Percentiles rank a stretch among this genome's conserved stretches.
Conservation (phyloP, 2,329 filamentous ascomycete genomes). For the Teratosphaeriaceae sp. region DNA sequence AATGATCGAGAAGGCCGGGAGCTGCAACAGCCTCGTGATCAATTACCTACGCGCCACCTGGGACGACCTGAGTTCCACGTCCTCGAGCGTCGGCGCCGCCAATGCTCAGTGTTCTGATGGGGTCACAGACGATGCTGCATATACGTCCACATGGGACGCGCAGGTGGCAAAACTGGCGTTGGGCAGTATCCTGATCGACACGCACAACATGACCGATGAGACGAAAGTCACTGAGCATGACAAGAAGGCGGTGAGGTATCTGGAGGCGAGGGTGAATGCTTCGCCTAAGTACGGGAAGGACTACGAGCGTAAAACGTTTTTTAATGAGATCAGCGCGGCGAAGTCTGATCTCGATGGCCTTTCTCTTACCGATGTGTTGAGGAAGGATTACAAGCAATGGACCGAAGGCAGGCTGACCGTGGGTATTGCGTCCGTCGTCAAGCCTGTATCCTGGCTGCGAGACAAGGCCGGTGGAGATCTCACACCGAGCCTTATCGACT, state of each 20-base stretch:
- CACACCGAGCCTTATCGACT: constrained; percentile 43
- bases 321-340: constrained; percentile 52
- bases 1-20: constrained; percentile 60
- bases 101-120: constrained; percentile 34
- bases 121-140: constrained; percentile 29
- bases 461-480: constrained; percentile 47
- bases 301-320: constrained; percentile 54
- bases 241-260: constrained; percentile 48
- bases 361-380: constrained; percentile 58
- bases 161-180: constrained; percentile 62
- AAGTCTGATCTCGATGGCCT: constrained; percentile 62
- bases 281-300: constrained; percentile 25
- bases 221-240: constrained; percentile 62
- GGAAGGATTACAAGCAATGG: constrained; percentile 86
- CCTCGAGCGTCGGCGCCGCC: constrained; percentile 36
- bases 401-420: constrained; percentile 48
- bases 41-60: constrained; percentile 53
- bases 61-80: constrained; percentile 42
- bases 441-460: constrained; percentile 55
- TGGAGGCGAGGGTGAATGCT: constrained; percentile 49
- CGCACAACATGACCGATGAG: constrained; percentile 51
- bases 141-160: constrained; percentile 42
- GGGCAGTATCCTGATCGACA: constrained; percentile 68
- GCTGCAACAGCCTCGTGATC: constrained; percentile 65
- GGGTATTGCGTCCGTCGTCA: constrained; percentile 62